phyloP scores from a whole-genome alignment of 2,329 filamentous ascomycete species.

The Pseudocercospora vitis region DNA sequence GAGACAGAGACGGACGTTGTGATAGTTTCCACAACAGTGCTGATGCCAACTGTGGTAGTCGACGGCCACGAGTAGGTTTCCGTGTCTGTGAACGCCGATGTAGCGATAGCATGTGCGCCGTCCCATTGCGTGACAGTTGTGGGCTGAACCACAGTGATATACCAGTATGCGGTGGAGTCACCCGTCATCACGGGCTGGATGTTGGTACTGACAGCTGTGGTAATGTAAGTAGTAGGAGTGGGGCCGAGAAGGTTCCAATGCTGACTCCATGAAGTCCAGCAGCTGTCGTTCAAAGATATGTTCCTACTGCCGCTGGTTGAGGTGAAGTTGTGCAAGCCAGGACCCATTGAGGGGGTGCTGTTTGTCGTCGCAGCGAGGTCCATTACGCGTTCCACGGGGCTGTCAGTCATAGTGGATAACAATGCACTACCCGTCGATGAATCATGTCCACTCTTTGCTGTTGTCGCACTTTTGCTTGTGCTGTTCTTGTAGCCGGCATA shows the following conservation, averaged over 20 bases:
- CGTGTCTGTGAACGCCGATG: background rate
- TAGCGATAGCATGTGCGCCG: constrained; percentile 5
- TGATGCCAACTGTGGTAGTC: background rate
- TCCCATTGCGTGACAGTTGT: background rate
- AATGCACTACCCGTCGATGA: background rate
- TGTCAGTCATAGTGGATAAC: background rate
- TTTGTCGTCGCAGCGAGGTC: background rate
- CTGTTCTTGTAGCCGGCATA: background rate
- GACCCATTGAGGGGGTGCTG: background rate
- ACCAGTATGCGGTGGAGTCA: constrained; percentile 4
- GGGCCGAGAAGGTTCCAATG: constrained; percentile 3
- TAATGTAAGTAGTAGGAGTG: constrained; percentile 1
- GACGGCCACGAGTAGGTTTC: background rate
- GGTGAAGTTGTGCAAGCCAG: background rate
- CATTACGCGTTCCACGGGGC: background rate
- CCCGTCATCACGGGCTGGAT: background rate
- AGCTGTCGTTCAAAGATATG: constrained; percentile 2
- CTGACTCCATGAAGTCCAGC: constrained; percentile 6
- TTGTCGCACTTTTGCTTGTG: background rate
- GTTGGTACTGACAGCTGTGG: background rate
- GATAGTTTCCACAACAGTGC: background rate
- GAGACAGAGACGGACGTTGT: background rate
- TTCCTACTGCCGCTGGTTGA: background rate
- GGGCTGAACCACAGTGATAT: background rate
- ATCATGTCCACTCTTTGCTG: background rate